A percentile compares a stretch with the other conserved stretches of the same genome.
Conservation (phyloP, 306 rosid species). For the Cyclanthera cordifolia region DNA sequence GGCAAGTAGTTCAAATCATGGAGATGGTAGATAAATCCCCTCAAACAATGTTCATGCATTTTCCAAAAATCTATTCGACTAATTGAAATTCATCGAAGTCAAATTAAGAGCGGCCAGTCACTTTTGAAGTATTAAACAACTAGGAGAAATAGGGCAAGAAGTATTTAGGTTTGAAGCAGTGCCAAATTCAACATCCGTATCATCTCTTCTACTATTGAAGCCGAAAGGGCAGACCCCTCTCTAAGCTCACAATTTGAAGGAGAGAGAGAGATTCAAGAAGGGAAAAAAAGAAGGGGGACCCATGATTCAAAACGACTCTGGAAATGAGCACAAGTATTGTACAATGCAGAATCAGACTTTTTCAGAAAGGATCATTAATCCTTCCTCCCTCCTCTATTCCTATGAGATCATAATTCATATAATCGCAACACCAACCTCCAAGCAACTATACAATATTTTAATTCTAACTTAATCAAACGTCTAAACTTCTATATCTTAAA, state of each 20-base stretch:
- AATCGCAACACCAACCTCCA: constrained; percentile 1
- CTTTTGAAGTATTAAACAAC: too few species aligned
- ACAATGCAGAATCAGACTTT: constrained; percentile 7
- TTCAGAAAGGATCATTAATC: constrained; percentile 8
- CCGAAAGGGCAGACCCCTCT: background rate
- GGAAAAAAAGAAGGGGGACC: constrained; percentile 13
- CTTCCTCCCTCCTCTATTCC: background rate
- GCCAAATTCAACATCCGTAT: constrained; percentile 2
- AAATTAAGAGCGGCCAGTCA: too few species aligned
- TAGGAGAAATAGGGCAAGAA: background rate
- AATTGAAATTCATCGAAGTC: too few species aligned
- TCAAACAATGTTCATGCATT: too few species aligned
- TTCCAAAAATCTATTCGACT: too few species aligned
- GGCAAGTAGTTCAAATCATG: too few species aligned
- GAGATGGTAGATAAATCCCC: too few species aligned
- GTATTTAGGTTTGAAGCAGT: background rate
- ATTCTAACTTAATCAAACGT: background rate
- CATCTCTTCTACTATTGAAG: constrained; percentile 1
- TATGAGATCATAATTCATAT: background rate
- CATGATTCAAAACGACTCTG: constrained; percentile 12
- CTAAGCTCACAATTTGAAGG: background rate
- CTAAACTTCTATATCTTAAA: background rate
- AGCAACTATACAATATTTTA: background rate
- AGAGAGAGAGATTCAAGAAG: background rate
- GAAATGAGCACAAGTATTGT: constrained; percentile 13